phyloP scores from a whole-genome alignment of 2,329 filamentous ascomycete species.

The Apiospora arundinis region DNA sequence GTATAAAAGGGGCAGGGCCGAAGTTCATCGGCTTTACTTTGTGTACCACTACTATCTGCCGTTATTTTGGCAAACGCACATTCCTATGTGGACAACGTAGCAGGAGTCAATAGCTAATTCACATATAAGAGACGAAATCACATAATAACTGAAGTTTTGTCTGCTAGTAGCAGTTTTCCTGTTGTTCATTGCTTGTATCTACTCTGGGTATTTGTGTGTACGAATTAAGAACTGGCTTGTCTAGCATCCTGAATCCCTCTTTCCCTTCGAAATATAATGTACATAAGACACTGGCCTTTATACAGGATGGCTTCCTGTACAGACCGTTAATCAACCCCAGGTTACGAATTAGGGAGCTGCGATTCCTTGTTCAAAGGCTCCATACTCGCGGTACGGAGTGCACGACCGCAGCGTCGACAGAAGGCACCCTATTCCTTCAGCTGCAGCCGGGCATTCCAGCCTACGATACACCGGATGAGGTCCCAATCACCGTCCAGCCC shows the following conservation, averaged over 20 bases:
- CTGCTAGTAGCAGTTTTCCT: background rate
- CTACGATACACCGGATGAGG: slow-evolving; percentile 82
- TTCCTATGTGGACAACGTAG: background rate
- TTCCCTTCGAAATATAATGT: background rate
- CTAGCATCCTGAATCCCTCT: background rate
- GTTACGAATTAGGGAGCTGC: background rate
- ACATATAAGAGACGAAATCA: background rate
- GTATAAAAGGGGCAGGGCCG: background rate
- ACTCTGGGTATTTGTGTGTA: background rate
- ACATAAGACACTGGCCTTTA: background rate
- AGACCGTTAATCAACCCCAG: background rate
- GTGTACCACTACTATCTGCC: background rate
- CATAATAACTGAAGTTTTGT: background rate
- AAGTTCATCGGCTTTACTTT: background rate
- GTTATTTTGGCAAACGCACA: background rate
- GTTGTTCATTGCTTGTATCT: background rate
- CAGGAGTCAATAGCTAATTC: background rate
- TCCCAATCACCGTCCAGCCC: slow-evolving; percentile 90
- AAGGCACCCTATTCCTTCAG: slow-evolving; percentile 44
- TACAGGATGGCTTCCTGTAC: background rate
- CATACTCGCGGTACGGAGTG: background rate
- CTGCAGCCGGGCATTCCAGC: slow-evolving; percentile 80
- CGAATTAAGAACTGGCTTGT: background rate
- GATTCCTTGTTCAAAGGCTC: background rate
- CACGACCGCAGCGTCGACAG: background rate